Conservation (phyloP, 805 yeast species). For the Saccharomycopsis guyanensis region DNA sequence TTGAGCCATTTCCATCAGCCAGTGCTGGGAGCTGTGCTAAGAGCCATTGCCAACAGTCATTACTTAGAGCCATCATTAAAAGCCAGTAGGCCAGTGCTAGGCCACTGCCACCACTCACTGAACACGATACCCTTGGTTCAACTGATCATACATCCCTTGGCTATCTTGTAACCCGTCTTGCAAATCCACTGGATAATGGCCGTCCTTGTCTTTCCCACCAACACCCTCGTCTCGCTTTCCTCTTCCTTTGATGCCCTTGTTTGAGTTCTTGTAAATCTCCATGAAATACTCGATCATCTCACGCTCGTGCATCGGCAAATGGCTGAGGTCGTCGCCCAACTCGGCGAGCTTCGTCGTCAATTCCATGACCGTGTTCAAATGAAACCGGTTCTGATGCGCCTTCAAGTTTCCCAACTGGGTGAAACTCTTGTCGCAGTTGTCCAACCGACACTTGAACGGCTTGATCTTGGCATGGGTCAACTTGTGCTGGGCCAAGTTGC, state of each 20-base stretch:
- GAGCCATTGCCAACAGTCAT: too few species aligned
- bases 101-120: too few species aligned
- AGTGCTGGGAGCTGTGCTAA: too few species aligned
- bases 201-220: too few species aligned
- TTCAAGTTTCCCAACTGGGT: slow-evolving; percentile 91
- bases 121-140: too few species aligned
- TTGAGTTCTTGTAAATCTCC: slow-evolving; percentile 75
- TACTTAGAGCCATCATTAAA: too few species aligned
- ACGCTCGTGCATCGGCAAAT: slow-evolving; percentile 53
- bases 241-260: slow-evolving; percentile 87
- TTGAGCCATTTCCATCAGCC: too few species aligned
- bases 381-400: slow-evolving; percentile 90
- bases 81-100: too few species aligned
- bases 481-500: slow-evolving; percentile 83
- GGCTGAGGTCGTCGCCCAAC: slow-evolving; percentile 40
- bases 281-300: slow-evolving; percentile 72
- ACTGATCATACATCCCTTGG: too few species aligned
- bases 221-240: slow-evolving; percentile 51
- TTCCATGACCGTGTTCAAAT: slow-evolving; percentile 57
- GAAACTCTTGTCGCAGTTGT: slow-evolving; percentile 74
- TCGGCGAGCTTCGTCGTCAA: slow-evolving; percentile 64
- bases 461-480: slow-evolving; percentile 73
- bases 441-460: slow-evolving; percentile 75
- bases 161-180: too few species aligned
- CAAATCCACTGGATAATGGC: too few species aligned